These are phyloP conservation scores for Nicotiana obtusifolia DNA, from an alignment of 257 asterid species.

Conservation along the genomic window DNA sequence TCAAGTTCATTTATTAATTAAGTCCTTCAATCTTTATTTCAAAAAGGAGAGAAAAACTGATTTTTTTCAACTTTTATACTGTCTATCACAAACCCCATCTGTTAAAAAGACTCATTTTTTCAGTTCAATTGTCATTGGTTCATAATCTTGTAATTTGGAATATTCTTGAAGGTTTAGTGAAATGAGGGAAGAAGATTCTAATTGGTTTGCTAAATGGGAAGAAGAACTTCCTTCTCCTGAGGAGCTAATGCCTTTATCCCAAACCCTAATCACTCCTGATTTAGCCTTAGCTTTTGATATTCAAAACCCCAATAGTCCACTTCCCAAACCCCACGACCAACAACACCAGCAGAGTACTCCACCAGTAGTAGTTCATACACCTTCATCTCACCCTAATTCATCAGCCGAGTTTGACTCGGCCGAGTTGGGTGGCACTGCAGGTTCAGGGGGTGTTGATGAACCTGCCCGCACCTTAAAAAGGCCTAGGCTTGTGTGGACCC, in stretches of 20 bases:
- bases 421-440: slow-evolving; percentile 41
- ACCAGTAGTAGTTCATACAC: slow-evolving; percentile 32
- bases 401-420: slow-evolving; percentile 61
- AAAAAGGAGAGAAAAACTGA: not conserved
- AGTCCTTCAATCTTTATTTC: not conserved
- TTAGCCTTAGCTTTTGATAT: slow-evolving; percentile 68
- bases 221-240: slow-evolving; percentile 74
- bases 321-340: slow-evolving; percentile 24
- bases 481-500: slow-evolving; percentile 52
- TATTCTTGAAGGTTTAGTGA: not conserved
- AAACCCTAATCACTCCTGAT: slow-evolving; percentile 75
- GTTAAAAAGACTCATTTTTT: not conserved
- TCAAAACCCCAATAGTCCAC: slow-evolving; percentile 33
- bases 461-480: slow-evolving; percentile 42
- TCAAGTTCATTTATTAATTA: not conserved
- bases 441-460: slow-evolving; percentile 29
- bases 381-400: slow-evolving; percentile 49
- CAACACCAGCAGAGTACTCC: slow-evolving; percentile 28
- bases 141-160: not conserved
- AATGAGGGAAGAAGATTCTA: slow-evolving; percentile 82
- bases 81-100: no score
- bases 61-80: not conserved
- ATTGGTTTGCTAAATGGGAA: slow-evolving; percentile 85
- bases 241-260: slow-evolving; percentile 72
- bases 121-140: not conserved